Conservation (phyloP, 306 rosid species). For the Cicer cuneatum region DNA sequence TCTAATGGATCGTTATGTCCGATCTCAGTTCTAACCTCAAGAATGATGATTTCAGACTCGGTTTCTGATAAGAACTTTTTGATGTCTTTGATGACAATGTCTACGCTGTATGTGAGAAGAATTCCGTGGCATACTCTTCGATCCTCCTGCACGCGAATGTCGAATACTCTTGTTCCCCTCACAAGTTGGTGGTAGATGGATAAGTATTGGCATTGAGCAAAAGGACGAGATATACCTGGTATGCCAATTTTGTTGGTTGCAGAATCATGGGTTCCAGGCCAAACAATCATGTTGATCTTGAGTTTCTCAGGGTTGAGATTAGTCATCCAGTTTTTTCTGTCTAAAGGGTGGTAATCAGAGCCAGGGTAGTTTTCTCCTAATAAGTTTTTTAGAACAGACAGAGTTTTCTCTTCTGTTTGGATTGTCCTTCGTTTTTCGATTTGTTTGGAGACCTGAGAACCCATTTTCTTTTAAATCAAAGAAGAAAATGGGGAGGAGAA, state of each 20-base stretch:
- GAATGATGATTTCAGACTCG: constrained; percentile 68
- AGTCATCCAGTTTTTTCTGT: constrained; percentile 83
- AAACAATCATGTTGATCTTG: constrained; percentile 63
- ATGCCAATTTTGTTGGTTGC: constrained; percentile 84
- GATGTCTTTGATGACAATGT: constrained; percentile 69
- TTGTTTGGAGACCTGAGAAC: constrained; percentile 68
- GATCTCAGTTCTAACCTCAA: constrained; percentile 85
- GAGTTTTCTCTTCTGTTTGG: constrained; percentile 53
- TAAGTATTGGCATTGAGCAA: constrained; percentile 84
- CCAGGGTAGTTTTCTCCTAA: constrained; percentile 69
- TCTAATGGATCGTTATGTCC: constrained; percentile 85
- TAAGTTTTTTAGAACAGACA: constrained; percentile 51
- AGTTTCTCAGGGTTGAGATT: constrained; percentile 63
- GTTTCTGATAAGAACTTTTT: constrained; percentile 79
- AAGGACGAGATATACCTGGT: constrained; percentile 78
- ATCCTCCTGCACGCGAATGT: constrained; percentile 73
- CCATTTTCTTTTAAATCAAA: constrained; percentile 55
- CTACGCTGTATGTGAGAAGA: constrained; percentile 68
- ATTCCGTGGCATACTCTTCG: constrained; percentile 82
- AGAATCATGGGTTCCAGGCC: constrained; percentile 98
- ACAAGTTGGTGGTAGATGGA: constrained; percentile 79
- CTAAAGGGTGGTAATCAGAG: constrained; percentile 57
- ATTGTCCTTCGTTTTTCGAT: constrained; percentile 56
- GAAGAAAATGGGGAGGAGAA: neutral
- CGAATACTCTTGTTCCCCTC: constrained; percentile 67